These are phyloP conservation scores for Cutaneotrichosporon curvatum DNA, from an alignment of 1,284 basidiomycete genomes.

Conservation along the genomic window DNA sequence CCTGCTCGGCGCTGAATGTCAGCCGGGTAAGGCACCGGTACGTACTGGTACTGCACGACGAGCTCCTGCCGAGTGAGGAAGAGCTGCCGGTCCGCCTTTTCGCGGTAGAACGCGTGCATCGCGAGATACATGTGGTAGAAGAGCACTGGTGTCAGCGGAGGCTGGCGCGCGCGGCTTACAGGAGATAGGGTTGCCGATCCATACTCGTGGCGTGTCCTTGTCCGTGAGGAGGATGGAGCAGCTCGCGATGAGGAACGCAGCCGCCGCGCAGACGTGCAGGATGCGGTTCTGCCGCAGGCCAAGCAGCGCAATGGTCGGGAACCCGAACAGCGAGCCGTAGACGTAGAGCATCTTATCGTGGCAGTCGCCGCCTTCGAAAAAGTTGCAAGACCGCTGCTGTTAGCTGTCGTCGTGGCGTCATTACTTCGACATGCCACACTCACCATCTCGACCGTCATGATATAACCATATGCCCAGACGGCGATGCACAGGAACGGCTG, in stretches of 20 bases:
- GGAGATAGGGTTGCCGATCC: neutral
- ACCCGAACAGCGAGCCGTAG: slow-evolving; percentile 40
- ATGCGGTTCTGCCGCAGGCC: slow-evolving; percentile 64
- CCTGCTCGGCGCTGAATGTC: slow-evolving; percentile 58
- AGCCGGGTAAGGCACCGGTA: neutral
- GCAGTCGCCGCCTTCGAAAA: neutral
- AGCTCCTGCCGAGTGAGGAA: slow-evolving; percentile 62
- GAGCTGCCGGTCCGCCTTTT: slow-evolving; percentile 55
- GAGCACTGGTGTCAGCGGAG: slow-evolving; percentile 19
- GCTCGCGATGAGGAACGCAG: slow-evolving; percentile 51
- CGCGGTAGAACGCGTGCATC: slow-evolving; percentile 39
- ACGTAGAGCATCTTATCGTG: slow-evolving; percentile 4
- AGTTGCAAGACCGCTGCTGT: neutral
- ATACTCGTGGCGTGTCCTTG: neutral
- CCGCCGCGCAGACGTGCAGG: slow-evolving; percentile 57
- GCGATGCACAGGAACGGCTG: slow-evolving; percentile 35
- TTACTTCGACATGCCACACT: neutral
- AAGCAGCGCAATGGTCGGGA: slow-evolving; percentile 70
- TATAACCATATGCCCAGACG: slow-evolving; percentile 32
- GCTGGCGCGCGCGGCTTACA: neutral
- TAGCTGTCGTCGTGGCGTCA: neutral
- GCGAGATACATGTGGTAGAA: slow-evolving; percentile 44
- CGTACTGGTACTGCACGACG: slow-evolving; percentile 55
- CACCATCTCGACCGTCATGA: slow-evolving; percentile 32
- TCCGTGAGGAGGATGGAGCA: neutral